These are phyloP conservation scores for Rasamsonia emersonii DNA, from an alignment of 2,329 filamentous ascomycete genomes.

Conservation along the genomic window DNA sequence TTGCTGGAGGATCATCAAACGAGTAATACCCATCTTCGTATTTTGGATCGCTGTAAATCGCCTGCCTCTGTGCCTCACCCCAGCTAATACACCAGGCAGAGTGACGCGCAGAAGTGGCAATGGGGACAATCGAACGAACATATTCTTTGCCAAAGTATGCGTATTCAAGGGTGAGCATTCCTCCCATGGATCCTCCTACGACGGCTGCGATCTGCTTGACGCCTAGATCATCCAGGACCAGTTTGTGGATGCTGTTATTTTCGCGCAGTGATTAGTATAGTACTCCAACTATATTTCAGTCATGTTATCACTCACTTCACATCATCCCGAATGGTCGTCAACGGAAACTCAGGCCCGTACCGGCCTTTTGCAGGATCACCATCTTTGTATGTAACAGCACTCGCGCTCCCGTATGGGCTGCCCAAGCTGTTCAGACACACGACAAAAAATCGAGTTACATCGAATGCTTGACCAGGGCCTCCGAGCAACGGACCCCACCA, in stretches of 20 bases:
- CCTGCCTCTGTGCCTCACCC: constrained; percentile 50
- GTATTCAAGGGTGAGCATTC: constrained; percentile 50
- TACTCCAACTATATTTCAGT: too few species aligned
- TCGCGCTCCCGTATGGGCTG: constrained; percentile 48
- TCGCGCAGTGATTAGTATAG: constrained; percentile 5
- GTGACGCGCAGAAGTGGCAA: constrained; percentile 48
- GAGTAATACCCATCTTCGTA: constrained; percentile 95
- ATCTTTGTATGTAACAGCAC: constrained; percentile 66
- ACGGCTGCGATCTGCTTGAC: constrained; percentile 46
- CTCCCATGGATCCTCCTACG: constrained; percentile 51
- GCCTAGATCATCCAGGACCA: constrained; percentile 47
- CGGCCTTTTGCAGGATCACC: constrained; percentile 63
- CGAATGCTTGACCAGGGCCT: constrained; percentile 45
- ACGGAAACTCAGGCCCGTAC: constrained; percentile 92
- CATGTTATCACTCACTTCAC: constrained; percentile 58
- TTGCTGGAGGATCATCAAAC: constrained; percentile 75
- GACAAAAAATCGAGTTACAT: constrained; percentile 45
- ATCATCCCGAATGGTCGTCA: constrained; percentile 92
- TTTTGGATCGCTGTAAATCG: constrained; percentile 95
- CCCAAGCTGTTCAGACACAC: constrained; percentile 48
- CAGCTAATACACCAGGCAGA: constrained; percentile 53
- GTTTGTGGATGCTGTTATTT: constrained; percentile 41
- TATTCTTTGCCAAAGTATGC: constrained; percentile 63
- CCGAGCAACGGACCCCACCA: constrained; percentile 51
- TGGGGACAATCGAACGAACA: constrained; percentile 46